Evolutionary conservation across 2,329 filamentous ascomycete species (phyloP).

Genomic region (Daldinia sp.): DNA sequence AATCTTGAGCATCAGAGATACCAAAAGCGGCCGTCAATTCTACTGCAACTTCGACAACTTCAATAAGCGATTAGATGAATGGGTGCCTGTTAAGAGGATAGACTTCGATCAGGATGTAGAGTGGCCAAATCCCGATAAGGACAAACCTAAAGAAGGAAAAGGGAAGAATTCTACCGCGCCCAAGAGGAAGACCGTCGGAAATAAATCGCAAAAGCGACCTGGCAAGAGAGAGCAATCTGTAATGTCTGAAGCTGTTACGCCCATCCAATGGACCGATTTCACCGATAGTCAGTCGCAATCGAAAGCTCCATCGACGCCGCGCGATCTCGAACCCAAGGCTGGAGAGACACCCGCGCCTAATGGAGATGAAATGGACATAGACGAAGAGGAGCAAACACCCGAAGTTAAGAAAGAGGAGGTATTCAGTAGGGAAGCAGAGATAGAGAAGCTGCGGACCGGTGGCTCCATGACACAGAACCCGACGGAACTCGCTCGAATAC

Average conservation of each 20-base stretch:
- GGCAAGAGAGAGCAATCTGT: conserved; percentile 68
- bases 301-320: conserved; percentile 58
- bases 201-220: conserved; percentile 69
- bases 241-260: conserved; percentile 65
- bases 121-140: conserved; percentile 93
- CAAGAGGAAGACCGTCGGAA: conserved; percentile 67
- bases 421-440: conserved; percentile 89
- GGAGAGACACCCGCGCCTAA: conserved; percentile 59
- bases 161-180: conserved; percentile 75
- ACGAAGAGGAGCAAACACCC: conserved; percentile 60
- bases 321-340: conserved; percentile 61
- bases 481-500: conserved; percentile 93
- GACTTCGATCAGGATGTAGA: conserved; percentile 93
- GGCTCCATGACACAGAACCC: conserved; percentile 99
- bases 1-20: conserved; percentile 92
- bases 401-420: conserved; percentile 63
- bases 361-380: conserved; percentile 66
- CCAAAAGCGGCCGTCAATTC: conserved; percentile 88
- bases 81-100: conserved; percentile 85
- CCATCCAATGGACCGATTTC: conserved; percentile 66
- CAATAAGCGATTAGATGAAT: conserved; percentile 89
- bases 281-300: conserved; percentile 61
- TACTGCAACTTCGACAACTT: conserved; percentile 99
- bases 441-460: conserved; percentile 92
- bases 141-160: conserved; percentile 79